Evolutionary conservation across 108 stramenopile species (phyloP).

Genomic region (Halocafeteria seosinensis): DNA sequence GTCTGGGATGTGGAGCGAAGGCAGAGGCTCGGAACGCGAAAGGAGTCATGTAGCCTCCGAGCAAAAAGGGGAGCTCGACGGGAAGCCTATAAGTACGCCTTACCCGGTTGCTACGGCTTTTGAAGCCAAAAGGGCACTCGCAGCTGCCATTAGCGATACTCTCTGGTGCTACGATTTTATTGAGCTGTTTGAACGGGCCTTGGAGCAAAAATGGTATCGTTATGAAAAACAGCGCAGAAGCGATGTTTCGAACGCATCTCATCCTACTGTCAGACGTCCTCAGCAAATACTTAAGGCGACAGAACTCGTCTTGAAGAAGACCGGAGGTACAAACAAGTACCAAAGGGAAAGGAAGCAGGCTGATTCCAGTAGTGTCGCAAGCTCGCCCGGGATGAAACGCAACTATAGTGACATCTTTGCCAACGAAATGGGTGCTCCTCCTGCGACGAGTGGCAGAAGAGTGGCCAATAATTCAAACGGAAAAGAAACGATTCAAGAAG

Average conservation of each 20-base stretch:
- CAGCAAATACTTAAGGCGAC: too few relatives aligned
- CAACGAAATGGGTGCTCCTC: not conserved
- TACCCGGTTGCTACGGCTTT: conserved; percentile 78
- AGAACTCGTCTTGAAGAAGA: too few relatives aligned
- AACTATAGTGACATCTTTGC: not conserved
- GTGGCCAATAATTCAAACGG: too few relatives aligned
- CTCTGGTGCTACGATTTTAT: conserved; percentile 85
- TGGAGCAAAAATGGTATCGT: conserved; percentile 55
- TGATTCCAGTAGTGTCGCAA: not conserved
- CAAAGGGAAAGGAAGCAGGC: not conserved
- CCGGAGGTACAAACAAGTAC: not conserved
- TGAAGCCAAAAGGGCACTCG: conserved; percentile 67
- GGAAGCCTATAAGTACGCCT: conserved; percentile 51
- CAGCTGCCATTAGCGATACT: conserved; percentile 60
- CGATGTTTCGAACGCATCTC: not conserved
- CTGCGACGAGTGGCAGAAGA: too few relatives aligned
- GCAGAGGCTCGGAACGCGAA: conserved; percentile 4
- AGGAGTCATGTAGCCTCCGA: not conserved
- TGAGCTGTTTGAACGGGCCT: conserved; percentile 77
- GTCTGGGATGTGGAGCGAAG: not conserved
- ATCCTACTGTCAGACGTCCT: too few relatives aligned
- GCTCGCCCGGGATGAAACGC: too few relatives aligned
- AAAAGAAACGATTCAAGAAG: too few relatives aligned
- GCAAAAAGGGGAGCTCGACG: conserved; percentile 49
- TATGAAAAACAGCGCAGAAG: not conserved